Base-by-base conservation (phyloP, 1,284 basidiomycete species). In the Paramarasmius palmivorus region DNA sequence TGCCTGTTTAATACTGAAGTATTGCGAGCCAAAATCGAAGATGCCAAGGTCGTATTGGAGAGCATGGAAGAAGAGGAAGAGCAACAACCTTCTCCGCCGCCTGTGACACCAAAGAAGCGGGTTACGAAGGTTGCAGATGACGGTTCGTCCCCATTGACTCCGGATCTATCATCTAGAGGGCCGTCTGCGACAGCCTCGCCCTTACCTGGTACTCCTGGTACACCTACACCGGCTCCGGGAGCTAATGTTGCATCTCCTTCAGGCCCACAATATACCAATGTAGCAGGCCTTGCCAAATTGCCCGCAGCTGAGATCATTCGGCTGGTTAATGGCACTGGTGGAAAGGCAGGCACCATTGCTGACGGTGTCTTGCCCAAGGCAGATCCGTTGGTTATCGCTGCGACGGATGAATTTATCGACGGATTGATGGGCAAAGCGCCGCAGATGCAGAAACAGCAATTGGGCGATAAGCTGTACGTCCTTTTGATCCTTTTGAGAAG, bases 1-100 rank as follows among this genome's bases (percentile, higher is more conserved):
- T 93, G 91, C 69, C 75, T 95, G 39, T 95, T 95, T 78, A 95
- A 93, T 61, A 76, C 78, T 8, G 92, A 95, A 59, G 81, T 92
- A 36, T 76, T 95, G 32, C 79, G 84, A 50, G 76, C 75, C 20
- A 95, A 95, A 70, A 76, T 95, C 12, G 81, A 81, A 1, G 93
- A 93, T 61, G 93, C 93, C 8, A 89, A 86, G 72, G 76, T 83
- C 61, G 88, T 95, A 15, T 70, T 93, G 50, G 88, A 91, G 37
- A 87, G 83, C 50, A 82, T 83, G 20, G 86, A 85, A 22, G 79
- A 72, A 15, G 82, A 81, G 8, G 81, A 77, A 9, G 74, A 75
- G 47, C 61, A 68, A n/a, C 64, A 62, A 22, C 65, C 65, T 40
- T 61, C 55, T 36, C 53, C 59, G 6, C 57, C 63, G 5, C 42